Evolutionary conservation across 768 basidiomycete genomes (phyloP), one percentile per base, ranked within the genome.

Genomic region (Termitomyces titanicus): DNA sequence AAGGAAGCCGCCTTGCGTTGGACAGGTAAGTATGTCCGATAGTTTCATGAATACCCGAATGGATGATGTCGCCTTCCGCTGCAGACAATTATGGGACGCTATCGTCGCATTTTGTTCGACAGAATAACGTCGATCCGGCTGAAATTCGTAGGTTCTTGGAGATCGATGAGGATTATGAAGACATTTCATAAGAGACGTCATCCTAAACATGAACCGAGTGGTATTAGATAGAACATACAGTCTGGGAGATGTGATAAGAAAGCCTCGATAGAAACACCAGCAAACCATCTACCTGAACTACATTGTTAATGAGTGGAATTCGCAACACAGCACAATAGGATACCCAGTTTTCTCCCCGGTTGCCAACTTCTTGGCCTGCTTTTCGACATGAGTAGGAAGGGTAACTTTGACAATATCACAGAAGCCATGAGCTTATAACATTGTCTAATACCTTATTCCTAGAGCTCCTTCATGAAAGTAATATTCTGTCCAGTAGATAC

Each of bases 1-100:
- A 90, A 88, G 58, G 92, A 96, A 65, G 93, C 92, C 12, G 82
- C 88, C 12, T 66, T 86, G 22, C 84, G 92, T 13, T 94, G 93
- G 90, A 98, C 94, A 34, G 94, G 94, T n/a, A n/a, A n/a, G n/a
- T 95, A 60, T 54, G 84, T 70, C 24, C 42, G 47, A 53, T 18
- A 4, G n/a, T n/a, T n/a, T 39, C 40, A 17, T 29, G 24, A 47
- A 38, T n/a, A 22, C 5, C 8, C 9, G 1, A 15, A n/a, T 34
- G 12, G 12, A 51, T 24, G n/a, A 31, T 40, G 20, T 51, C 9
- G 20, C 5, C 31, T 22, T 43, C 17, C 37, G 15, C 44, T 31
- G 39, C 63, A 89, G 89, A 92, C 60, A 89, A 92, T 62, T 90
- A 87, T 67, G 72, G 79, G 38, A 77, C 84, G 46, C 72, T 89